Conservation (phyloP, 306 rosid genomes). For the Vigna hirtella region DNA sequence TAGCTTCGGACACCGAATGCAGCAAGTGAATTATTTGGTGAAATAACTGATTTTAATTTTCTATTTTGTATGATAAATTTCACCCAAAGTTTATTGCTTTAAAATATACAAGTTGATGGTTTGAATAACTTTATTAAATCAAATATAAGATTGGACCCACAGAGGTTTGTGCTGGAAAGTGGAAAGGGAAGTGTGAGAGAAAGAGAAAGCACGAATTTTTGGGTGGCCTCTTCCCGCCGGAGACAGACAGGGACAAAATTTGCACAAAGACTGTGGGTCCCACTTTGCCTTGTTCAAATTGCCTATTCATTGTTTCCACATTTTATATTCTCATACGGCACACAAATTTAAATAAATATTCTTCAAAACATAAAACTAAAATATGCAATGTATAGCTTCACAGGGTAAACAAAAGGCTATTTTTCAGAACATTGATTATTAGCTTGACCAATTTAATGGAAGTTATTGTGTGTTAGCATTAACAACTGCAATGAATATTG, state of each 20-base stretch:
- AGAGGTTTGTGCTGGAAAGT: constrained; percentile 22
- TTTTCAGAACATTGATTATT: not conserved
- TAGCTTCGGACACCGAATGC: not conserved
- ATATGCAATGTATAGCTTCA: not conserved
- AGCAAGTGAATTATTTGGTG: not conserved
- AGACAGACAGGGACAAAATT: constrained; percentile 38
- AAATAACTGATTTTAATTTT: not conserved
- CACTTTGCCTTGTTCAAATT: constrained; percentile 39
- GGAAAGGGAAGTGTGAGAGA: constrained; percentile 11
- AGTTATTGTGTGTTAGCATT: not conserved
- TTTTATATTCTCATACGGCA: not conserved
- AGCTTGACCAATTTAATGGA: not conserved
- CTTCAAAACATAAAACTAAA: not conserved
- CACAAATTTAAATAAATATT: not conserved
- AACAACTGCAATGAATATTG: not conserved
- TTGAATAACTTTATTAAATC: constrained; percentile 14
- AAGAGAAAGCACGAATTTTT: constrained; percentile 23
- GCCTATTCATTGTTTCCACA: constrained; percentile 15
- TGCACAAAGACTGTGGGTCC: constrained; percentile 32
- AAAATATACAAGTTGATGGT: not conserved
- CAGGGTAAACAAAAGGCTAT: not conserved
- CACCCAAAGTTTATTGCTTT: not conserved
- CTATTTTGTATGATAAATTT: not conserved
- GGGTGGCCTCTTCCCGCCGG: constrained; percentile 54
- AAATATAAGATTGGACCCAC: constrained; percentile 21